Percentiles rank a stretch among this genome's conserved stretches.
These are phyloP conservation scores for Penicillium sp. DNA, from an alignment of 2,329 filamentous ascomycete species.

Conservation along the genomic window DNA sequence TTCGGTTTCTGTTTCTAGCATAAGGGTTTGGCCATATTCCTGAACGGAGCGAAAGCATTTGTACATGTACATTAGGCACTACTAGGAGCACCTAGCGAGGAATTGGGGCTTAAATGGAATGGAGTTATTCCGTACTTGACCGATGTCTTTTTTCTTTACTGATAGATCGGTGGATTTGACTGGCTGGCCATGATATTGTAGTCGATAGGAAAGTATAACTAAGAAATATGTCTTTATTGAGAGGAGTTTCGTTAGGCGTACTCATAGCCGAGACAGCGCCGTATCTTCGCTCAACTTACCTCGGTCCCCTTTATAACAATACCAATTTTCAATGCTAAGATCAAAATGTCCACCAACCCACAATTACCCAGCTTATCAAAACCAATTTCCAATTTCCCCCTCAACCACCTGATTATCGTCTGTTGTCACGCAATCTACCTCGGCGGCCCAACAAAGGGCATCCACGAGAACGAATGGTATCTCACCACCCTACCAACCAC, in stretches of 20 bases:
- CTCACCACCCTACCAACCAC: not conserved
- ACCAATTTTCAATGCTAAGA: no score
- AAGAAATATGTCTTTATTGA: no score
- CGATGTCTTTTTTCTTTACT: slow-evolving; percentile 46
- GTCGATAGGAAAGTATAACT: not conserved
- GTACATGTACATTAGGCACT: slow-evolving; percentile 1
- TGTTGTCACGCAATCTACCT: slow-evolving; percentile 84
- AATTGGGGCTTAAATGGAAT: not conserved
- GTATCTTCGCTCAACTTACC: no score
- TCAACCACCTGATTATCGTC: slow-evolving; percentile 71
- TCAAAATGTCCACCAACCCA: not conserved
- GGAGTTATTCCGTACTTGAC: not conserved
- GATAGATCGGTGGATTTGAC: not conserved
- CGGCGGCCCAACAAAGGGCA: slow-evolving; percentile 60
- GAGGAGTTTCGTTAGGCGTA: no score
- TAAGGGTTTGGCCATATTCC: slow-evolving; percentile 7
- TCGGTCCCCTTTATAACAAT: no score
- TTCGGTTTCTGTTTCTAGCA: slow-evolving; percentile 11
- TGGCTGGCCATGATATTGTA: not conserved
- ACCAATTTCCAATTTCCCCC: not conserved
- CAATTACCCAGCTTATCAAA: not conserved
- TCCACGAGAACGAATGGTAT: slow-evolving; percentile 65
- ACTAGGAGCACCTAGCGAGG: not conserved
- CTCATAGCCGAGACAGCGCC: no score
- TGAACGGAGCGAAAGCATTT: slow-evolving; percentile 10